Conservation (phyloP, 768 basidiomycete species). For the Nidula microcarpa region DNA sequence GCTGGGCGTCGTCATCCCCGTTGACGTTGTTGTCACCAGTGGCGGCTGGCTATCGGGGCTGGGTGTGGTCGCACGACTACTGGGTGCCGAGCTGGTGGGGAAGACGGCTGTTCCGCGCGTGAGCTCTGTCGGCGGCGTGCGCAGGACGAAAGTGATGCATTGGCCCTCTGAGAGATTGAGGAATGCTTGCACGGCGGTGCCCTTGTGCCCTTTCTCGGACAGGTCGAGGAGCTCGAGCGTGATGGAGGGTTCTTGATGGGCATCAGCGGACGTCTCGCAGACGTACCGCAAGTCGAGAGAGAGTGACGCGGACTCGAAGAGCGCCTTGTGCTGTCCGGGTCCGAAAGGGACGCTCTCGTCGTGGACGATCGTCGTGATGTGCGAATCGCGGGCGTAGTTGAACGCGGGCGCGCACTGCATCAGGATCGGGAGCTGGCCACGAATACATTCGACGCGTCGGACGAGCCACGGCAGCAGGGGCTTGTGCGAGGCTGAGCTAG, state of each 20-base stretch:
- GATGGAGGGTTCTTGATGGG: conserved; percentile 41
- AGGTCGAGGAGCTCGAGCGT: conserved; percentile 62
- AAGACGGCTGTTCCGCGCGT: not conserved
- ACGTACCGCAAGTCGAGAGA: conserved; percentile 78
- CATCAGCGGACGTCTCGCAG: conserved; percentile 42
- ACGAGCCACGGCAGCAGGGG: conserved; percentile 83
- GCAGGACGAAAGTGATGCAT: conserved; percentile 82
- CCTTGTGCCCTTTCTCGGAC: conserved; percentile 70
- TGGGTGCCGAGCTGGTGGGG: not conserved
- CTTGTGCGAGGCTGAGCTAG: conserved; percentile 34
- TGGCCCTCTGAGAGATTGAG: conserved; percentile 81
- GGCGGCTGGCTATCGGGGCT: not conserved
- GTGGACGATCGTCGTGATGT: conserved; percentile 56
- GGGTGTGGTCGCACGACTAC: not conserved
- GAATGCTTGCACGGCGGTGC: conserved; percentile 54
- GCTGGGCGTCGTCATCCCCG: not conserved
- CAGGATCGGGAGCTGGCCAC: conserved; percentile 74
- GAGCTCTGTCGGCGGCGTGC: conserved; percentile 49
- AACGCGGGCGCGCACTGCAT: conserved; percentile 96
- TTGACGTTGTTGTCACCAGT: not conserved
- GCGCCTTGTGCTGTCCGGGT: conserved; percentile 46
- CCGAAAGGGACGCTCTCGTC: conserved; percentile 32
- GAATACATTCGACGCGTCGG: conserved; percentile 82
- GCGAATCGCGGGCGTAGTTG: conserved; percentile 82
- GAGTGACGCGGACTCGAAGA: conserved; percentile 58